Conservation (phyloP, 108 stramenopile species). For the Fragilariopsis cylindrus region DNA sequence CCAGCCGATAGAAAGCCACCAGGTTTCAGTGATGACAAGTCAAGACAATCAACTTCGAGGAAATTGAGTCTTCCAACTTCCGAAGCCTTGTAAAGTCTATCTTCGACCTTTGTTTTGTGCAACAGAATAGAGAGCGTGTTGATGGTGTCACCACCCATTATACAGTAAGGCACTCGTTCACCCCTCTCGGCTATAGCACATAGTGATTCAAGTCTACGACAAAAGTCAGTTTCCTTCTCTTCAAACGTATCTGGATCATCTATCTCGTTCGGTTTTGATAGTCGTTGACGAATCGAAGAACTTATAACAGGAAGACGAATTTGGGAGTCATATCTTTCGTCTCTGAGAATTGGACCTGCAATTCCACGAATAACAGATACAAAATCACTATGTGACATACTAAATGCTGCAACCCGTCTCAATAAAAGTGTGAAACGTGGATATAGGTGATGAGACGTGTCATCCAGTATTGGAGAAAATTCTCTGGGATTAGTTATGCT, state of each 20-base stretch:
- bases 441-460: conserved; percentile 68
- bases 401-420: conserved; percentile 73
- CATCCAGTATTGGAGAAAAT: conserved; percentile 75
- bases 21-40: conserved; percentile 55
- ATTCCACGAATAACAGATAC: conserved; percentile 72
- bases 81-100: conserved; percentile 73
- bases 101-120: conserved; percentile 76
- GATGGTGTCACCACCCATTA: conserved; percentile 77
- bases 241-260: conserved; percentile 53
- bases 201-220: conserved; percentile 66
- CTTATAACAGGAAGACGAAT: conserved; percentile 78
- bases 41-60: conserved; percentile 73
- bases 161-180: conserved; percentile 66
- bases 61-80: conserved; percentile 76
- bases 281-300: conserved; percentile 47
- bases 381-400: conserved; percentile 88
- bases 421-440: conserved; percentile 69
- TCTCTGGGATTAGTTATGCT: conserved; percentile 73
- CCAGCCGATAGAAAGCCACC: conserved; percentile 49
- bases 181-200: conserved; percentile 75
- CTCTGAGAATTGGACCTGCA: conserved; percentile 70
- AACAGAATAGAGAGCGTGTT: conserved; percentile 76
- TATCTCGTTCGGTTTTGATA: conserved; percentile 29
- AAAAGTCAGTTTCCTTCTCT: conserved; percentile 63
- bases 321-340: conserved; percentile 46